phyloP scores from a whole-genome alignment of 257 asterid genomes.

The Solanum commersonii region DNA sequence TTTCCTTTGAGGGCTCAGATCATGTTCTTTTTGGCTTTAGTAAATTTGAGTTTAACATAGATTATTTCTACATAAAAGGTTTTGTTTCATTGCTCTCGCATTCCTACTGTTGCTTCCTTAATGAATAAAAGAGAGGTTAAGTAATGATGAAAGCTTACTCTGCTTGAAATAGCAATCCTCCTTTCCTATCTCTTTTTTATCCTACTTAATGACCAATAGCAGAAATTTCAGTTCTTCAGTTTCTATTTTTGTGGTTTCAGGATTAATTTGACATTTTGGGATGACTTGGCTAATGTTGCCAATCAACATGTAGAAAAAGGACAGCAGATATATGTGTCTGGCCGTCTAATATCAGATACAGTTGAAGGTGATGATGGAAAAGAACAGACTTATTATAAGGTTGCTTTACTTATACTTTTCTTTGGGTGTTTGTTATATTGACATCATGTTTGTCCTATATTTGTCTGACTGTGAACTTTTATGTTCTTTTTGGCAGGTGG shows the following conservation, averaged over 20 bases:
- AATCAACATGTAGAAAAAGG: slow-evolving; percentile 70
- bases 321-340: slow-evolving; percentile 67
- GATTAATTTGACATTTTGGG: slow-evolving; percentile 15
- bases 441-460: neutral
- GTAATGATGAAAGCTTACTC: neutral
- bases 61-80: neutral
- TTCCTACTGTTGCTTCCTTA: neutral
- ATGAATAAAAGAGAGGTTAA: neutral
- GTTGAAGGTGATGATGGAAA: slow-evolving; percentile 80
- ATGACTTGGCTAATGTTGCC: slow-evolving; percentile 8
- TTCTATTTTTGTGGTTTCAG: neutral
- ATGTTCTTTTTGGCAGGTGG: slow-evolving; percentile 45
- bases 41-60: neutral
- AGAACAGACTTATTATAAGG: slow-evolving; percentile 88
- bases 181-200: neutral
- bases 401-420: slow-evolving; percentile 6
- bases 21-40: neutral
- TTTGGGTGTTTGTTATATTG: neutral
- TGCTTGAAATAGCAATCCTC: neutral
- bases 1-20: neutral
- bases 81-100: neutral
- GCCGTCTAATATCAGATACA: slow-evolving; percentile 76
- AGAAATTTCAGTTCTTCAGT: neutral
- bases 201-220: neutral
- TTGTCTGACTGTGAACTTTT: neutral